Percentiles rank a stretch among this genome's conserved stretches.
These are phyloP conservation scores for Hyphopichia wangnamkhiaoensis DNA, from an alignment of 1,139 yeast genomes.

Conservation along the genomic window DNA sequence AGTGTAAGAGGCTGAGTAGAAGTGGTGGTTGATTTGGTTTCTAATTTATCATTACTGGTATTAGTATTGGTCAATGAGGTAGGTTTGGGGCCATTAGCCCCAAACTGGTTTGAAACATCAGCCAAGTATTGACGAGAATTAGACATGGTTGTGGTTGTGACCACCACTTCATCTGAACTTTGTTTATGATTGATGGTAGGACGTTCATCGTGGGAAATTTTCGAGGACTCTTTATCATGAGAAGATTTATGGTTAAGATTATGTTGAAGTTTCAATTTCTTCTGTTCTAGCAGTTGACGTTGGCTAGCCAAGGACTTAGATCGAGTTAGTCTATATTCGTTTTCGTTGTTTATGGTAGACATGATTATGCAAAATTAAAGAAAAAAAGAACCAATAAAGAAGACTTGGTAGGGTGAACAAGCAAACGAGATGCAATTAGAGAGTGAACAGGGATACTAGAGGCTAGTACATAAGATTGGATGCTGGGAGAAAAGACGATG, in stretches of 20 bases:
- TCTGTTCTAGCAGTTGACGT: constrained; percentile 5
- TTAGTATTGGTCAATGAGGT: constrained; percentile 9
- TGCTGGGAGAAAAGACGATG: too few relatives aligned
- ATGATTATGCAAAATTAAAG: constrained; percentile 19
- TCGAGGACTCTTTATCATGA: not conserved
- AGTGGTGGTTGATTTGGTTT: constrained; percentile 6
- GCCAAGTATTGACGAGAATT: constrained; percentile 34
- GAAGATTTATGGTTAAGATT: not conserved
- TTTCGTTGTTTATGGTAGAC: constrained; percentile 46
- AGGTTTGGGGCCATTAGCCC: constrained; percentile 12
- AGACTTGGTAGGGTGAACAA: not conserved
- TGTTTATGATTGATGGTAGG: not conserved
- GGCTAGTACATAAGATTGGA: too few relatives aligned
- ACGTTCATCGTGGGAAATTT: not conserved
- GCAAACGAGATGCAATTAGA: not conserved
- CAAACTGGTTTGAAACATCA: constrained; percentile 46
- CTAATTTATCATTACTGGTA: too few relatives aligned
- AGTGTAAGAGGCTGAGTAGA: not conserved
- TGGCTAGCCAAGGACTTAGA: constrained; percentile 20
- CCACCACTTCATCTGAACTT: constrained; percentile 12
- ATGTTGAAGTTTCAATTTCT: constrained; percentile 3
- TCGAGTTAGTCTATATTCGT: constrained; percentile 40
- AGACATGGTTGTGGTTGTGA: constrained; percentile 6
- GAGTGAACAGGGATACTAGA: too few relatives aligned
- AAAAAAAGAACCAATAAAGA: not conserved